Percentiles rank a stretch among this genome's conserved stretches.
phyloP scores from a whole-genome alignment of 345 rosid genomes.

The Fremontodendron californicum region DNA sequence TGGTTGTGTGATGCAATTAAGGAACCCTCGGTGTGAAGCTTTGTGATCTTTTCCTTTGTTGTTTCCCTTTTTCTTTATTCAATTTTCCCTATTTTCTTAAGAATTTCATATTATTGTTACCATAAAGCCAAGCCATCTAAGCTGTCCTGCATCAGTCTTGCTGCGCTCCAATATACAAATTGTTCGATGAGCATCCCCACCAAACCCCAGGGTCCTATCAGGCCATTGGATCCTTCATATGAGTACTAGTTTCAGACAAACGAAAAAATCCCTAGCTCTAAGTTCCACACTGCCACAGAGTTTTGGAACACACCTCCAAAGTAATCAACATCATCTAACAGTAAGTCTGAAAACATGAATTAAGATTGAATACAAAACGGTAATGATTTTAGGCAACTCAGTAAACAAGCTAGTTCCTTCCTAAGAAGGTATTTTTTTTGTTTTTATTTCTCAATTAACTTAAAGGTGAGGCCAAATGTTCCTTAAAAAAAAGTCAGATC shows the following conservation, averaged over 20 bases:
- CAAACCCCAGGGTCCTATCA: neutral
- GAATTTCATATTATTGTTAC: neutral
- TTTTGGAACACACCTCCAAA: neutral
- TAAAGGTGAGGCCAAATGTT: no score
- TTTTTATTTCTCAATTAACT: no score
- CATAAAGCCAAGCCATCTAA: no score
- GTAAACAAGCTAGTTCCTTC: neutral
- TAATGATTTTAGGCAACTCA: neutral
- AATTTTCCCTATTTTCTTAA: neutral
- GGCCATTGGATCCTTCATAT: no score
- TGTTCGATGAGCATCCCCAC: neutral
- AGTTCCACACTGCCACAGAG: neutral
- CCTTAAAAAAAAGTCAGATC: no score
- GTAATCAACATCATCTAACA: neutral
- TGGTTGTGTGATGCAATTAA: neutral
- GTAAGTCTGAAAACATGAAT: neutral
- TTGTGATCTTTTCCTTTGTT: no score
- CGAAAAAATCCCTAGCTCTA: neutral
- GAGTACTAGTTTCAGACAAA: no score
- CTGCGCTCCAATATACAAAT: neutral
- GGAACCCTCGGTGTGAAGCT: neutral
- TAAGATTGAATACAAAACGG: neutral
- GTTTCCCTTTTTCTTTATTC: neutral
- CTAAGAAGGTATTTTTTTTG: neutral
- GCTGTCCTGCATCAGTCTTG: no score